Evolutionary conservation across 2,329 filamentous ascomycete species (phyloP), one percentile per base, ranked within the genome.

Genomic region (Colletotrichum lini): DNA sequence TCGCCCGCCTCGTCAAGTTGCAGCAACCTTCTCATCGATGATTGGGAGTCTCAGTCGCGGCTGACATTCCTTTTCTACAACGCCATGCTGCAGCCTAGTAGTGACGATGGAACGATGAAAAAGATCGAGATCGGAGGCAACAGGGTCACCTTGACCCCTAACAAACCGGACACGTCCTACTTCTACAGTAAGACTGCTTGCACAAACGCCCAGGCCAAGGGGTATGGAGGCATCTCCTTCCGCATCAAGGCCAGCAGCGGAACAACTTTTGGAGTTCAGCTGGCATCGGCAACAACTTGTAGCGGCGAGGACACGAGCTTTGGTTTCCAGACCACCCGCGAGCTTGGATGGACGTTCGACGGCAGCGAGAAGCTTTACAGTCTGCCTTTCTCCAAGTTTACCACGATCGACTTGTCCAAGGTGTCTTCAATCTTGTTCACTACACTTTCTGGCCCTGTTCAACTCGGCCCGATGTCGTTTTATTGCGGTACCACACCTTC

Each of bases 61-160:
- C 78, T 91, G 67, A 90, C 87, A 0, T 91, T 91, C 78, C 80
- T 91, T 23, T 88, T 83, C 76, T 91, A 91, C 81, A 91, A 91
- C 76, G 83, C 89, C 53, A 80, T 90, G 81, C 80, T 86, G 2
- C 80, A 86, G 73, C 82, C 89, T 3, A 86, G 86, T 15, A 89
- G 88, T 47, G 87, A 90, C 73, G 89, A 91, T 77, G 85, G 80
- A 2, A 86, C 86, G 7, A 89, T 90, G 86, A 81, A 83, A 23
- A 89, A 87, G 2, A 80, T 90, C 40, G 81, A 83, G 15, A 87
- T 90, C 53, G 83, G 83, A 67, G 84, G 87, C 75, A 78, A 84
- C 78, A 84, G 82, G 57, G 81, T 89, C 0, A 88, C 86, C 12
- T 79, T 90, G 18, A 88, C 84, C 1, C 87, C 89, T n/a, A 80